These are phyloP conservation scores for Starmerella scarabaei DNA, from an alignment of 805 yeast species.

Conservation along the genomic window DNA sequence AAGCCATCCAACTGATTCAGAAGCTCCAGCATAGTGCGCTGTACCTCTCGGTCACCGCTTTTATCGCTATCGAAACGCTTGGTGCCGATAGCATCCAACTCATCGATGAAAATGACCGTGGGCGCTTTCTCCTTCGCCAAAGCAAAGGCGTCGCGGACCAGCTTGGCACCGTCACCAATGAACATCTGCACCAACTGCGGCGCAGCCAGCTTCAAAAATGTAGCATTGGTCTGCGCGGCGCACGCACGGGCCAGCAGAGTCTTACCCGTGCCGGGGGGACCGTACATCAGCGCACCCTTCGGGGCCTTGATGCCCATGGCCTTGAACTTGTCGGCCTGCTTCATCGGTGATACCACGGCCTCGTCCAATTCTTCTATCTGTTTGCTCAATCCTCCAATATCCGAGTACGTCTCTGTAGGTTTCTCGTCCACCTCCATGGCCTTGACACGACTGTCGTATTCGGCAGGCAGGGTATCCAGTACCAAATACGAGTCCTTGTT, in stretches of 20 bases:
- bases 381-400: slow-evolving; percentile 95
- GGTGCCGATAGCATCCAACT: slow-evolving; percentile 96
- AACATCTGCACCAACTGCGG: slow-evolving; percentile 98
- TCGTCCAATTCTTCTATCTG: slow-evolving; percentile 97
- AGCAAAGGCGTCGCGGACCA: slow-evolving; percentile 94
- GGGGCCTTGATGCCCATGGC: slow-evolving; percentile 93
- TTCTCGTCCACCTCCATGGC: slow-evolving; percentile 99
- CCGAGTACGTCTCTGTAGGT: slow-evolving; percentile 93
- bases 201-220: slow-evolving; percentile 90
- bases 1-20: slow-evolving; percentile 96
- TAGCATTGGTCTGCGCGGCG: slow-evolving; percentile 97
- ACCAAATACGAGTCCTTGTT: slow-evolving; percentile 92
- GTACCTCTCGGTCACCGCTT: slow-evolving; percentile 96
- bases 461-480: slow-evolving; percentile 89
- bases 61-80: slow-evolving; percentile 95
- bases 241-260: slow-evolving; percentile 95
- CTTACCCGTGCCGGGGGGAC: slow-evolving; percentile 99
- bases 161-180: slow-evolving; percentile 96
- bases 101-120: slow-evolving; percentile 93
- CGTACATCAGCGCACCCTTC: slow-evolving; percentile 96
- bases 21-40: slow-evolving; percentile 97
- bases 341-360: slow-evolving; percentile 97
- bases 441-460: slow-evolving; percentile 92
- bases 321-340: slow-evolving; percentile 92
- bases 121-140: slow-evolving; percentile 98